Evolutionary conservation across 2,329 filamentous ascomycete genomes (phyloP).

Genomic region (Aspergillus amoenus): DNA sequence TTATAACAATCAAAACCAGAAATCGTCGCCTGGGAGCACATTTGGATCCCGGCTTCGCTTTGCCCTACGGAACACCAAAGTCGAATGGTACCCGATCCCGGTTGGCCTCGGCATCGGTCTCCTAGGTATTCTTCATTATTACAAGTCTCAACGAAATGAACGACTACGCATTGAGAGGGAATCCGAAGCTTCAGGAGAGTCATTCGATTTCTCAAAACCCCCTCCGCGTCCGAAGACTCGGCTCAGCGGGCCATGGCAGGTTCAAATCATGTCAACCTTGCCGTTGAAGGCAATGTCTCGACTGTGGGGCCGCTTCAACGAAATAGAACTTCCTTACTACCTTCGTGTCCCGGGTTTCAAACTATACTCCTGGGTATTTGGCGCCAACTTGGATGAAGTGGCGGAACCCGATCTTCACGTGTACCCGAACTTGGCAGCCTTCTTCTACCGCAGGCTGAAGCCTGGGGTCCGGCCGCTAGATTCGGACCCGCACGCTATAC

Average conservation of each 20-base stretch:
- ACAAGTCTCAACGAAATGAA: slow-evolving; percentile 62
- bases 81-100: slow-evolving; percentile 89
- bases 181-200: slow-evolving; percentile 42
- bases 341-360: slow-evolving; percentile 87
- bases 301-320: slow-evolving; percentile 89
- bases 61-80: slow-evolving; percentile 62
- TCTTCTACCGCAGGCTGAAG: slow-evolving; percentile 95
- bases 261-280: slow-evolving; percentile 89
- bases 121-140: slow-evolving; percentile 79
- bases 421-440: slow-evolving; percentile 90
- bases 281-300: slow-evolving; percentile 88
- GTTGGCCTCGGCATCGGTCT: slow-evolving; percentile 82
- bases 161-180: slow-evolving; percentile 51
- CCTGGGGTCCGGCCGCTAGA: slow-evolving; percentile 84
- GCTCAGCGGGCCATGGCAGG: slow-evolving; percentile 86
- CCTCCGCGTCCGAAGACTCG: slow-evolving; percentile 64
- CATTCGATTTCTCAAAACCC: slow-evolving; percentile 36
- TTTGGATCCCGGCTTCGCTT: slow-evolving; percentile 58
- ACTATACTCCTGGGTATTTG: slow-evolving; percentile 86
- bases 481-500: slow-evolving; percentile 71
- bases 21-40: slow-evolving; percentile 44
- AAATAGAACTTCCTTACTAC: slow-evolving; percentile 82
- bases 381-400: slow-evolving; percentile 86
- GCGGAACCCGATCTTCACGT: slow-evolving; percentile 82
- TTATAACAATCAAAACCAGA: slow-evolving; percentile 36